Evolutionary conservation across 2,329 filamentous ascomycete species (phyloP), one percentile per base, ranked within the genome.

Genomic region (Pyrenophora tritici-repentis): DNA sequence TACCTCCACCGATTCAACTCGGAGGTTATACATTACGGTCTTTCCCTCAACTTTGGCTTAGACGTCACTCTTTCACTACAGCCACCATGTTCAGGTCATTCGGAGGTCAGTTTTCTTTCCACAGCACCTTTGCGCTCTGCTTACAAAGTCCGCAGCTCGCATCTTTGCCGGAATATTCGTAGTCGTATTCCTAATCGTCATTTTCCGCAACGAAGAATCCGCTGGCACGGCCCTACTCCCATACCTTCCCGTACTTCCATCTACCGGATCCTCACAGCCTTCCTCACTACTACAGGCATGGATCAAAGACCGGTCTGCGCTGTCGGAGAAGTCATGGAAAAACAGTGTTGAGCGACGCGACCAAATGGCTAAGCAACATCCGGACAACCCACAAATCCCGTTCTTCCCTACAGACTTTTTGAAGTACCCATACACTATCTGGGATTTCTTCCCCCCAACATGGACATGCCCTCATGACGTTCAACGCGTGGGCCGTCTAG

Each of bases 401-500:
- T 65, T 70, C 46, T 70, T 69, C 40, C 67, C 67, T 1, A 60
- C 50, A 6, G 65, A 65, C 46, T 70, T 70, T 38, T 33, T 67
- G 17, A 68, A 64, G 38, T 69, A 68, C 47, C 66, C 67, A 1
- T 70, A 58, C 56, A 70, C 67, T 0, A 56, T 71, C 33, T 71
- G 68, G 68, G 68, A 71, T 47, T 71, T 67, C 54, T 71, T 69
- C 36, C 67, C 68, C 1, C 56, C 68, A 6, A 66, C 66, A 3
- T 71, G 64, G 63, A 69, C 66, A 34, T 71, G 68, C 33, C 68
- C 68, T 9, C 68, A 69, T 33, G 68, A 71, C 48, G 56, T 71
- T 29, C 68, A 71, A 47, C 63, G 68, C 29, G 62, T 71, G 0
- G 68, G 68, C 3, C 55, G 67, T 7, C 58, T 71, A 6, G 68